Conservation (phyloP, 257 asterid genomes). For the Voacanga thouarsii region DNA sequence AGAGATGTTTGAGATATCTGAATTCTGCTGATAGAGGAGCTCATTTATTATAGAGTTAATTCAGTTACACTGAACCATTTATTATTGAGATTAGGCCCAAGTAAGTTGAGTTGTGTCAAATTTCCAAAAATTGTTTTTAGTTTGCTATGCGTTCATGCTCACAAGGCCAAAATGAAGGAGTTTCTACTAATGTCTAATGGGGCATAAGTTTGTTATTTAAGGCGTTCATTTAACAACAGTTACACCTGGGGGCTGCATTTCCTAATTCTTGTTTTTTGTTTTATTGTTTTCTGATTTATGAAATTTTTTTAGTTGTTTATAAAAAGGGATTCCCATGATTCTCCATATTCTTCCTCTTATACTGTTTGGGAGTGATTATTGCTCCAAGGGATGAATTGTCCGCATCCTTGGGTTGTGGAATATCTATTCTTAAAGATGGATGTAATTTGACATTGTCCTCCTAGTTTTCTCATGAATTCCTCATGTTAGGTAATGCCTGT, state of each 20-base stretch:
- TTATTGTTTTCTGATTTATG: neutral
- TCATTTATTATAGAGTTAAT: neutral
- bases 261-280: neutral
- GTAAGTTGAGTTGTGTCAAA: neutral
- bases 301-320: neutral
- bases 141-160: neutral
- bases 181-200: neutral
- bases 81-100: neutral
- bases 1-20: neutral
- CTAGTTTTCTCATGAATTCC: neutral
- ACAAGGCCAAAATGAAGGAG: no score
- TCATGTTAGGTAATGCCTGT: neutral
- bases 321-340: no score
- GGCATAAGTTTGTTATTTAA: neutral
- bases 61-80: neutral
- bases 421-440: neutral
- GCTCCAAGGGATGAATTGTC: neutral
- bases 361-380: neutral
- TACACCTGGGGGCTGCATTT: neutral
- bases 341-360: neutral
- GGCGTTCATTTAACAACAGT: no score
- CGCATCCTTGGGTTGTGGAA: neutral
- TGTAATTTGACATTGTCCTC: neutral
- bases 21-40: neutral
- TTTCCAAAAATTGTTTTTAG: neutral